Evolutionary conservation across 495 filamentous ascomycete species (phyloP), one percentile per base, ranked within the genome.

Genomic region (Talaromyces proteolyticus): DNA sequence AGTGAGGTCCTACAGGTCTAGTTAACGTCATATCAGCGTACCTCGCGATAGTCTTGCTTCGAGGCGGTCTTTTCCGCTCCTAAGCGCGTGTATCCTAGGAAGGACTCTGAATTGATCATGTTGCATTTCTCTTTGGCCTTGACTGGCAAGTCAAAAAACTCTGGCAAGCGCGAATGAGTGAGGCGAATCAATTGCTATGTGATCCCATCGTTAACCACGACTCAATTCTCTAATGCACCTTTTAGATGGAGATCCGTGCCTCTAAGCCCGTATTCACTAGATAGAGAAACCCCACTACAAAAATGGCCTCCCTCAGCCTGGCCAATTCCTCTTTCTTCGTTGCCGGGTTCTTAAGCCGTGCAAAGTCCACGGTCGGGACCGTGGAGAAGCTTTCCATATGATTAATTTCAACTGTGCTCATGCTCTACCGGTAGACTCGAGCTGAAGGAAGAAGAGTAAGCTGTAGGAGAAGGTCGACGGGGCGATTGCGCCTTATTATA

Each of bases 221-320:
- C 17, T 40, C 26, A 38, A 21, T 16, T 25, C 11, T 40, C 14
- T 14, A 14, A 6, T n/a, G 25, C 20, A 29, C n/a, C 39, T 3
- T 42, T 34, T 38, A 22, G 14, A 47, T 39, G n/a, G 22, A 11
- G 4, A 37, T 42, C 25, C 8, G 16, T 19, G 25, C 81, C 49
- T 87, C 77, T 20, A 95, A 79, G 6, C 90, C 92, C 5, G 88
- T 88, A 57, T 96, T 91, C 45, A 81, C 86, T 52, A 97, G 75
- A 58, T 96, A 97, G 18, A 96, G 65, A 57, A 97, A 96, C 1
- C 92, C 92, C 8, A 96, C 89, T 55, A 89, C 84, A 60, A 97
- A 83, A 18, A 96, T 77, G 0, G 91, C 90, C 55, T 87, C 74
- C 18, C 84, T 84, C 14, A 96, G 73, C 23, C 86, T 68, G 0